Conservation (phyloP, 805 yeast genomes). For the Metschnikowia similis region DNA sequence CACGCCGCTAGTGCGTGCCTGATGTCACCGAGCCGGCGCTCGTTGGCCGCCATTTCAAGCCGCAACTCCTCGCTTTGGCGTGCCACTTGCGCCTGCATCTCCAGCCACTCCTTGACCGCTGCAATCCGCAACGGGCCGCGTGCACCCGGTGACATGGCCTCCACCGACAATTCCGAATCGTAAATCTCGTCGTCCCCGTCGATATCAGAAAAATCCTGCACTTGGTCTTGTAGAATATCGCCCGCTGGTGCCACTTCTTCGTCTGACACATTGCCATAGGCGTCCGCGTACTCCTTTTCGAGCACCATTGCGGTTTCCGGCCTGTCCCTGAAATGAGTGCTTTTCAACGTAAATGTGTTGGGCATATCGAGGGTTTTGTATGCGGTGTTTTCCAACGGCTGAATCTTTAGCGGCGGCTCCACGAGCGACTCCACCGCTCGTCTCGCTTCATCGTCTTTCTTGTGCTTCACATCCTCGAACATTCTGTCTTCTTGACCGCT, state of each 20-base stretch:
- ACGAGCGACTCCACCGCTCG: too few species aligned
- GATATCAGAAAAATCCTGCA: slow-evolving; percentile 1
- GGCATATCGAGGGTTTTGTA: slow-evolving; percentile 5
- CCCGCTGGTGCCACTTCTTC: slow-evolving; percentile 1
- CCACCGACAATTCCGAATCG: slow-evolving; percentile 13
- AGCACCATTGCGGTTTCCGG: slow-evolving; percentile 1
- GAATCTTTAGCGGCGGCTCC: neutral
- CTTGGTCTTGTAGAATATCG: neutral
- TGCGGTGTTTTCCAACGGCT: slow-evolving; percentile 18
- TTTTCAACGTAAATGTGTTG: slow-evolving; percentile 10
- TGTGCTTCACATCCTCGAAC: too few species aligned
- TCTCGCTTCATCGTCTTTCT: too few species aligned
- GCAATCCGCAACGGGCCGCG: neutral
- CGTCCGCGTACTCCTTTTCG: slow-evolving; percentile 13
- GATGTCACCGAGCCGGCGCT: too few species aligned
- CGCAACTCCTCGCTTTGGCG: too few species aligned
- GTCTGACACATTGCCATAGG: slow-evolving; percentile 12
- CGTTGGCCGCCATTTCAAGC: neutral
- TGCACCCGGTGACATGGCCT: neutral
- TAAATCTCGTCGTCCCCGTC: slow-evolving; percentile 7
- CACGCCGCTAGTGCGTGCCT: too few species aligned
- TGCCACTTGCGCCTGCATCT: neutral
- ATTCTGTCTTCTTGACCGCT: too few species aligned
- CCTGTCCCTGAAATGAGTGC: slow-evolving; percentile 12
- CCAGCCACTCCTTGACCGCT: neutral